Base-by-base conservation (phyloP, 306 rosid species). In the Bauhinia variegata region DNA sequence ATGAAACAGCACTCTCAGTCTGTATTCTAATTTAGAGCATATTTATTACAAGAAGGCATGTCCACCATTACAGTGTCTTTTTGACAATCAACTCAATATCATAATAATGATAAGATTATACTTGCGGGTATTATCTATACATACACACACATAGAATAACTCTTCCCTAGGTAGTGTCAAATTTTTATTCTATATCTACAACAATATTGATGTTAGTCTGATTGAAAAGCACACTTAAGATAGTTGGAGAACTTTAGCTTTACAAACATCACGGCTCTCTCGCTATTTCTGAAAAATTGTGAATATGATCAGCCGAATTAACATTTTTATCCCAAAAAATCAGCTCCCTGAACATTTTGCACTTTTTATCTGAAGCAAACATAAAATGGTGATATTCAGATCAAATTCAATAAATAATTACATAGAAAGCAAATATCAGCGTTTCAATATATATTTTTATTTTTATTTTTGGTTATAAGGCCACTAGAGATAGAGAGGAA, bases 1-100 rank as follows among this genome's bases (percentile, higher is more conserved):
- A 85, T 8, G 88, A 85, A 65, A 84, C 91, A 61, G 89, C 98
- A 65, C 62, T 75, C 55, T 65, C 61, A 16, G 83, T 78, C 86
- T 81, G 87, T 82, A 89, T 76, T 79, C 96, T 91, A 74, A 54
- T 70, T 73, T 62, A 31, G 16, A 75, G 38, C 34, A 39, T 43
- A 72, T 75, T 67, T 57, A 15, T 54, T 74, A 38, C 0, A 51
- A 58, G 14, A 11, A 65, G 67, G 33, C 11, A 65, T 43, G 53
- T 47, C 50, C 38, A 13, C 19, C 15, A 48, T 34, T 12, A 70
- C 33, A 14, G 28, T 9, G 4, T 49, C 54, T 55, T 34, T 31
- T 56, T 4, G 39, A 55, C 12, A 42, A 51, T 47, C 38, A 53
- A 59, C 46, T 33, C 4, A 8, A 47, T 23, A 65, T 46, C 50